Percentiles rank a stretch among this genome's conserved stretches.
These are phyloP conservation scores for Trichoderma endophyticum DNA, from an alignment of 2,329 filamentous ascomycete species.

Conservation along the genomic window DNA sequence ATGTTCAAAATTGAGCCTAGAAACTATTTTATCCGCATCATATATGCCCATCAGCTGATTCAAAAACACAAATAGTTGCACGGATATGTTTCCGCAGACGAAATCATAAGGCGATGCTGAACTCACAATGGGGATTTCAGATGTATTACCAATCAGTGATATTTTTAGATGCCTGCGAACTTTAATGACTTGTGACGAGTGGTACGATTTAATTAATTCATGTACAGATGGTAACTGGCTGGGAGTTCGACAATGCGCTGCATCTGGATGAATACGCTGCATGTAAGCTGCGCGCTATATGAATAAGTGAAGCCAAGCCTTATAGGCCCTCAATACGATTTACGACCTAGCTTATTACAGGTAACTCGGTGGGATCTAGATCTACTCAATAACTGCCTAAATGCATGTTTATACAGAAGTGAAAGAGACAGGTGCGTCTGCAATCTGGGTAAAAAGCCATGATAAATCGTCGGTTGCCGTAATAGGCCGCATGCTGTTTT, in stretches of 20 bases:
- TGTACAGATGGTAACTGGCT: not conserved
- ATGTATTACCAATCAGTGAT: not conserved
- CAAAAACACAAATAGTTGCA: not conserved
- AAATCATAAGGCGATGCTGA: not conserved
- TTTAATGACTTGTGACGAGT: not conserved
- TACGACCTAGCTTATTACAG: not conserved
- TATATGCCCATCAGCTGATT: not conserved
- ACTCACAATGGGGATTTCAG: not conserved
- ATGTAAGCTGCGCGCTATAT: not conserved
- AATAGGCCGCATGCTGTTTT: not conserved
- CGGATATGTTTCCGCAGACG: not conserved
- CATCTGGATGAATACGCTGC: not conserved
- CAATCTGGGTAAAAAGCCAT: not conserved
- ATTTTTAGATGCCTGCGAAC: not conserved
- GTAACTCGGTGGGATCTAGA: not conserved
- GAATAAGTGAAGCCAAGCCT: not conserved
- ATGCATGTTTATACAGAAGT: not conserved
- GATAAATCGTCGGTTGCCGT: not conserved
- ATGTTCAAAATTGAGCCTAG: not conserved
- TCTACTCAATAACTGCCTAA: not conserved
- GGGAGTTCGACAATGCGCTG: not conserved
- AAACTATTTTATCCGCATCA: not conserved
- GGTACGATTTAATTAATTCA: not conserved
- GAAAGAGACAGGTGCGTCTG: not conserved
- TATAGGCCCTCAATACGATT: not conserved